Percentiles rank a stretch among this genome's conserved stretches.
Evolutionary conservation across 2,329 filamentous ascomycete genomes (phyloP).

Genomic region (Neocatenulostroma microsporum): DNA sequence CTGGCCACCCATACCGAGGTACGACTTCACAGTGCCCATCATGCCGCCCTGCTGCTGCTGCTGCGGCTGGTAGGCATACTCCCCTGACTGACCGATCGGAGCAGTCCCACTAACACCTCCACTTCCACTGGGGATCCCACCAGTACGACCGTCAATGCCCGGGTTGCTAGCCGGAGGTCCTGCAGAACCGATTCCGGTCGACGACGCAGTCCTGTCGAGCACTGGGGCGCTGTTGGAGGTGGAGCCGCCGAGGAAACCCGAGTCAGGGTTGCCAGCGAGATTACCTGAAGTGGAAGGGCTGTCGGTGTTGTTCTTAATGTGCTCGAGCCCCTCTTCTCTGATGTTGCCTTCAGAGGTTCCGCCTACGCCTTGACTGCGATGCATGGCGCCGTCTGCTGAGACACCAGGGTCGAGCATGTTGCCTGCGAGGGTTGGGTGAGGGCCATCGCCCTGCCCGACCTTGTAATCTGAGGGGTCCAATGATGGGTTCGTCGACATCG

Average conservation of each 20-base stretch:
- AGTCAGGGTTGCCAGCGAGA: background rate
- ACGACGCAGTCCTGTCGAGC: too few species aligned
- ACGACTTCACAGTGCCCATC: background rate
- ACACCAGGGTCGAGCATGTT: slow-evolving; percentile 11
- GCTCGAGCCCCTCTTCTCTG: slow-evolving; percentile 17
- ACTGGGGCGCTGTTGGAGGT: too few species aligned
- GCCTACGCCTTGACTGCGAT: slow-evolving; percentile 7
- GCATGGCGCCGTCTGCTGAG: slow-evolving; percentile 9
- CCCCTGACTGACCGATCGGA: slow-evolving; percentile 6
- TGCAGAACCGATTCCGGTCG: too few species aligned
- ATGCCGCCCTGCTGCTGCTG: slow-evolving; percentile 1
- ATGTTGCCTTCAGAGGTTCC: slow-evolving; percentile 4
- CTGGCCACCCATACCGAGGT: background rate
- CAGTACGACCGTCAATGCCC: slow-evolving; percentile 10
- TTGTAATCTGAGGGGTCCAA: too few species aligned
- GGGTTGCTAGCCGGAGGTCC: slow-evolving; percentile 19
- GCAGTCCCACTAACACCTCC: slow-evolving; percentile 18
- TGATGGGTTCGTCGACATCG: too few species aligned
- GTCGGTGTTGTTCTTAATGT: slow-evolving; percentile 20
- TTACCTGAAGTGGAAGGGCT: background rate
- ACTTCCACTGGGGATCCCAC: background rate
- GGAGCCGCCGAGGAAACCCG: background rate
- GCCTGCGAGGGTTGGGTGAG: slow-evolving; percentile 9
- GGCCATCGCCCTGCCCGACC: slow-evolving; percentile 3
- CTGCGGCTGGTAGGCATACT: slow-evolving; percentile 6